Percentiles rank a stretch among this genome's conserved stretches.
phyloP scores from a whole-genome alignment of 23 red algal genomes.

The Cyanidioschyzon merolae region DNA sequence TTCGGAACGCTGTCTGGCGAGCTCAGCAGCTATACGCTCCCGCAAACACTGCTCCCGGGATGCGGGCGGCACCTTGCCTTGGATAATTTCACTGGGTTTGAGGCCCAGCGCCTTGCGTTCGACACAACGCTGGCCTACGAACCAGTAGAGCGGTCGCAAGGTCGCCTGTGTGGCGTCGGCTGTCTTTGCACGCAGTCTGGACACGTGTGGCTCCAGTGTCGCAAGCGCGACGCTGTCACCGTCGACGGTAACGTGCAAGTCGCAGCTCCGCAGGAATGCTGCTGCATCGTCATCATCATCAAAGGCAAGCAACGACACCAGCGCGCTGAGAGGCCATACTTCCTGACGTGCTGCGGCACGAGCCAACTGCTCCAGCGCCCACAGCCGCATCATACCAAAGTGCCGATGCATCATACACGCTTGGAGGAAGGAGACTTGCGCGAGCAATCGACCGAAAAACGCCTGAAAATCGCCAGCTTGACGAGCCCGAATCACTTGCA shows the following conservation, averaged over 20 bases:
- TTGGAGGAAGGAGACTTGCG: neutral
- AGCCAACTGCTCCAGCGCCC: neutral
- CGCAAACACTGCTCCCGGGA: neutral
- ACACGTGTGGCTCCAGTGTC: neutral
- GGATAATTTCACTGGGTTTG: neutral
- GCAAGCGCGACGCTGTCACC: neutral
- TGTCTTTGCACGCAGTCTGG: neutral
- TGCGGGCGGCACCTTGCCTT: neutral
- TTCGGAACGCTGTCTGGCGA: neutral
- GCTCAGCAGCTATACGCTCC: neutral
- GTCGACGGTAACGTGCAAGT: neutral
- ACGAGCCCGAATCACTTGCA: slow-evolving; percentile 16
- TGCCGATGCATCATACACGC: slow-evolving; percentile 26
- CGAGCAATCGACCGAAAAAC: slow-evolving; percentile 20
- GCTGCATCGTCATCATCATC: neutral
- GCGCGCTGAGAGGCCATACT: neutral
- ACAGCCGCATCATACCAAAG: slow-evolving; percentile 15
- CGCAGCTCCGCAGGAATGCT: neutral
- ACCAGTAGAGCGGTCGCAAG: neutral
- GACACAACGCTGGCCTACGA: neutral
- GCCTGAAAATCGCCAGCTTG: neutral
- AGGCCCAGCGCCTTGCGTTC: neutral
- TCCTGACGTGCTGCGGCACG: neutral
- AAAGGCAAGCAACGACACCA: neutral
- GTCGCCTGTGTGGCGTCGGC: neutral